These are phyloP conservation scores for Xylaria cubensis DNA, from an alignment of 495 filamentous ascomycete genomes.

Conservation along the genomic window DNA sequence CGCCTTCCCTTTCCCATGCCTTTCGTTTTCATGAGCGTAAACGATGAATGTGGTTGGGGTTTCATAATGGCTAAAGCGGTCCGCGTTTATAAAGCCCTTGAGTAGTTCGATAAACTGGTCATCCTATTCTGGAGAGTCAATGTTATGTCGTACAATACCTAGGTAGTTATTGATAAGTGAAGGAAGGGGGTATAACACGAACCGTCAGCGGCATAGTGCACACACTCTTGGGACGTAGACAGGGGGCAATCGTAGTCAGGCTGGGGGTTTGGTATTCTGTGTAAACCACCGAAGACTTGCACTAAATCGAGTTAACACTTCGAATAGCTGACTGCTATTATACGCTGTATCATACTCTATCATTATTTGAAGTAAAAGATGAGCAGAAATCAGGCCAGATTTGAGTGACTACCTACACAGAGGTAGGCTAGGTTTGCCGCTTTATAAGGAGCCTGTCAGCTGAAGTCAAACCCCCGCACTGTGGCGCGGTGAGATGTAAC, in stretches of 20 bases:
- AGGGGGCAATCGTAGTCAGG: not conserved
- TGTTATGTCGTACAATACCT: not conserved
- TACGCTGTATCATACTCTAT: not conserved
- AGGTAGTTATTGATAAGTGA: not conserved
- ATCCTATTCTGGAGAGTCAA: not conserved
- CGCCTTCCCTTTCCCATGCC: not conserved
- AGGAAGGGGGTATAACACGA: not conserved
- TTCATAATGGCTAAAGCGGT: not conserved
- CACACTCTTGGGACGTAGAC: not conserved
- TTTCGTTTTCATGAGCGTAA: not conserved
- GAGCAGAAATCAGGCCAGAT: not conserved
- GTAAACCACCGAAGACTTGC: not conserved
- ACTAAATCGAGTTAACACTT: not conserved
- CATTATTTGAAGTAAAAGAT: not conserved
- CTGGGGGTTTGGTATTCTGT: not conserved
- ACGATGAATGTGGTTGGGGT: not conserved
- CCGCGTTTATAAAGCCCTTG: not conserved
- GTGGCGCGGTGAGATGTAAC: not conserved
- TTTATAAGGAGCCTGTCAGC: not conserved
- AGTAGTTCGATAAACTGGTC: not conserved
- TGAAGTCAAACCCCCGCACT: not conserved
- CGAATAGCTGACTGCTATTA: not conserved
- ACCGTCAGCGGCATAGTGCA: not conserved
- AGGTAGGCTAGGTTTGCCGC: not conserved
- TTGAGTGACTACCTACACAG: not conserved